Conservation (phyloP, 2,329 filamentous ascomycete genomes). For the Sclerotinia glacialis region DNA sequence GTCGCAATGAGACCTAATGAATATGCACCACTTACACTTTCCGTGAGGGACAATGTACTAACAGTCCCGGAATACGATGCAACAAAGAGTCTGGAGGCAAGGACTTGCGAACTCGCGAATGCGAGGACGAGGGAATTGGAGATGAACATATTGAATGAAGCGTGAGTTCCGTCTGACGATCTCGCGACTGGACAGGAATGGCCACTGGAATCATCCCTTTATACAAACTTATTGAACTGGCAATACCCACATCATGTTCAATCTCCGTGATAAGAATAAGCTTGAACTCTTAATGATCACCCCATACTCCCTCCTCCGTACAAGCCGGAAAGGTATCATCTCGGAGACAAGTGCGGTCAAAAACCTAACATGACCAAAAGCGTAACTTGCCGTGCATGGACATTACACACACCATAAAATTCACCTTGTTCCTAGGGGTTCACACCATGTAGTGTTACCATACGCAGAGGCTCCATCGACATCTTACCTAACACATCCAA, state of each 20-base stretch:
- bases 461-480: too few relatives aligned
- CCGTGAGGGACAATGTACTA: not conserved
- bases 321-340: not conserved
- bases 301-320: not conserved
- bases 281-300: not conserved
- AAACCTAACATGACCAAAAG: not conserved
- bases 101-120: not conserved
- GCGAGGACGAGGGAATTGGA: constrained; percentile 1
- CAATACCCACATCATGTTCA: not conserved
- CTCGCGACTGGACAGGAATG: not conserved
- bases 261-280: not conserved
- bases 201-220: not conserved
- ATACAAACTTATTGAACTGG: not conserved
- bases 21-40: not conserved
- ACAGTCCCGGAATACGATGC: constrained; percentile 2
- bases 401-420: not conserved
- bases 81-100: constrained; percentile 5
- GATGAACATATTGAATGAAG: constrained; percentile 4
- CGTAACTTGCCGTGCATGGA: not conserved
- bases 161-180: not conserved
- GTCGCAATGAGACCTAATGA: constrained; percentile 1
- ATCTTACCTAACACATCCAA: not conserved
- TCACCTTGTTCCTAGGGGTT: not conserved
- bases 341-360: not conserved
- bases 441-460: not conserved